Base-by-base conservation (phyloP, 176 grass and related monocot species). In the Saccharum officinarum region DNA sequence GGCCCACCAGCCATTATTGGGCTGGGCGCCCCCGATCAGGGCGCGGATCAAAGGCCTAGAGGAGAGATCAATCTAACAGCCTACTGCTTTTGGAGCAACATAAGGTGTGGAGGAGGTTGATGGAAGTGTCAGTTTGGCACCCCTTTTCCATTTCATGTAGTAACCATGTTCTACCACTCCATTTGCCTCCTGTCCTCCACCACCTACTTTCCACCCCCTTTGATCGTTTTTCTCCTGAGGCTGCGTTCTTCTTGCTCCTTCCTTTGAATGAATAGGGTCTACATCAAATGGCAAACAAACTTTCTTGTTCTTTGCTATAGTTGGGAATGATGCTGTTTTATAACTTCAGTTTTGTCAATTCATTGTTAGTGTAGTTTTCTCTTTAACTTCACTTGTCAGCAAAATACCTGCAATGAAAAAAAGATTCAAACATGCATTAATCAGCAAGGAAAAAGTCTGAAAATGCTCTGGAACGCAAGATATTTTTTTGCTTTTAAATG, bases 21-120 rank as follows among this genome's bases (percentile, higher is more conserved):
- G n/a, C n/a, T n/a, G n/a, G n/a, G n/a, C n/a, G n/a, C n/a, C n/a
- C n/a, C n/a, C n/a, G n/a, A n/a, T n/a, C n/a, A n/a, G n/a, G n/a
- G n/a, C n/a, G n/a, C n/a, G n/a, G n/a, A n/a, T n/a, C n/a, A n/a
- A n/a, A n/a, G n/a, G n/a, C n/a, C n/a, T n/a, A n/a, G n/a, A n/a
- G n/a, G n/a, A n/a, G n/a, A n/a, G n/a, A n/a, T n/a, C n/a, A n/a
- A n/a, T n/a, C n/a, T n/a, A n/a, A n/a, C n/a, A n/a, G 62, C 26
- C 78, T 31, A 50, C 66, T 78, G 28, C 77, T 77, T 70, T 77
- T 20, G 2, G 72, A 39, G 88, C 63, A 67, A 46, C 31, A 70
- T 79, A 46, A 30, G 33, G 23, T 64, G 83, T 71, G 69, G 83
- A 52, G 77, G 71, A 81, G 39, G 67, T 86, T 31, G 38, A 73